Evolutionary conservation across 1,139 yeast species (phyloP), one percentile per base, ranked within the genome.

Genomic region (Saccharomycopsis crataegensis): DNA sequence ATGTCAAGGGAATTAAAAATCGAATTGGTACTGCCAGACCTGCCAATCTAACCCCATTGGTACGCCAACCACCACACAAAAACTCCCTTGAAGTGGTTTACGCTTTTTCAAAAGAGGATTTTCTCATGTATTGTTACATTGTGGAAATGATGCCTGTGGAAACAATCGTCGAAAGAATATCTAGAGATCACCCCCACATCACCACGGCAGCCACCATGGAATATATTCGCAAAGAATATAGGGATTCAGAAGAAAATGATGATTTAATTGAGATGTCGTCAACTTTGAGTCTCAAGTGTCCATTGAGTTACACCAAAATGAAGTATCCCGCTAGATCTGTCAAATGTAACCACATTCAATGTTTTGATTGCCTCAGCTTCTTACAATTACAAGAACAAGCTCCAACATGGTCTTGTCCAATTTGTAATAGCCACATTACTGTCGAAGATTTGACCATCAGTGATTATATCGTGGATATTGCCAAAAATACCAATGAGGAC

Each of bases 341-440:
- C 0, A 71, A 68, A 54, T 86, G 93, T 66, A 70, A 76, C 43
- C 94, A 86, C 64, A 66, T 82, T n/a, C 83, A 80, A 61, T 85
- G 93, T 62, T 85, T 85, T 66, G 94, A 86, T 67, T 83, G 82
- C 0, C 64, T 72, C 33, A 77, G 82, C 51, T 86, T 75, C 62
- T 62, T 86, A 12, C 75, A 77, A 56, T 71, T 83, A 36, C 93
- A 85, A 62, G 70, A 72, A 49, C 84, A 80, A 61, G 70, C 79
- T 0, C 82, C 90, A 0, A 74, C 80, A 0, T 84, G 89, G 88
- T 68, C 67, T 45, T 86, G 94, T 62, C 91, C 91, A 0, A 72
- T 82, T 11, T 86, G 94, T 62, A 75, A 73, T 53, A 61, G 60
- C 28, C 66, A 65, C 4, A 34, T 51, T 12, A 36, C 28, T 8